Percentiles rank a stretch among this genome's conserved stretches.
phyloP scores from a whole-genome alignment of 495 filamentous ascomycete species.

The Aspergillus ellipticus region DNA sequence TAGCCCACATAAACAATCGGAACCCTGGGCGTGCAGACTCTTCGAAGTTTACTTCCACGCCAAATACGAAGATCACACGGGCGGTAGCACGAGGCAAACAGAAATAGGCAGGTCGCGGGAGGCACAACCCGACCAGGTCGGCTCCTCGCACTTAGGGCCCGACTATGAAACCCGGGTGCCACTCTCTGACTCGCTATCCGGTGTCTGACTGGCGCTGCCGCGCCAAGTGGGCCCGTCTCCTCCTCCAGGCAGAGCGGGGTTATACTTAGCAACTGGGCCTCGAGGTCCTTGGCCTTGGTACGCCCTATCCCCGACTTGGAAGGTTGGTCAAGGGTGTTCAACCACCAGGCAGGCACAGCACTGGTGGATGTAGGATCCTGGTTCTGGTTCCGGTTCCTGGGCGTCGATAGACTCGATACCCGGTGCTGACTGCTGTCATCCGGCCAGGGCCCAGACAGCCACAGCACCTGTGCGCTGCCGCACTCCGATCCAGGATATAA shows the following conservation, averaged over 20 bases:
- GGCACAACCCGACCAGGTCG: neutral
- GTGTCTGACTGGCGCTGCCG: neutral
- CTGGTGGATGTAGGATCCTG: no score
- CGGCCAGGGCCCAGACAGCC: no score
- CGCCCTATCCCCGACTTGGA: no score
- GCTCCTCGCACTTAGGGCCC: no score
- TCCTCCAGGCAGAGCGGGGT: neutral
- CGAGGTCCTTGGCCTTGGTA: neutral
- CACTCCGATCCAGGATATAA: no score
- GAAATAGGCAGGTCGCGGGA: neutral
- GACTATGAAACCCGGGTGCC: neutral
- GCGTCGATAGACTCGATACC: no score
- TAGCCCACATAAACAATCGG: neutral
- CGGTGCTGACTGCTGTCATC: no score
- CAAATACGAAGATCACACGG: neutral
- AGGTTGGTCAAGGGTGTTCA: no score
- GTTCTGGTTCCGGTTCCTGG: no score
- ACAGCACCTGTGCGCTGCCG: no score
- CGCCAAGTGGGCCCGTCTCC: neutral
- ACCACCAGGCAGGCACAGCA: no score
- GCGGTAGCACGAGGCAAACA: neutral
- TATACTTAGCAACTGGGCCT: neutral
- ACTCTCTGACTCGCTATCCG: neutral
- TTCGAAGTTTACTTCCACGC: neutral
- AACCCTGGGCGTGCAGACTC: no score